Evolutionary conservation across 2,329 filamentous ascomycete genomes (phyloP).

Genomic region (Fonsecaea pedrosoi): DNA sequence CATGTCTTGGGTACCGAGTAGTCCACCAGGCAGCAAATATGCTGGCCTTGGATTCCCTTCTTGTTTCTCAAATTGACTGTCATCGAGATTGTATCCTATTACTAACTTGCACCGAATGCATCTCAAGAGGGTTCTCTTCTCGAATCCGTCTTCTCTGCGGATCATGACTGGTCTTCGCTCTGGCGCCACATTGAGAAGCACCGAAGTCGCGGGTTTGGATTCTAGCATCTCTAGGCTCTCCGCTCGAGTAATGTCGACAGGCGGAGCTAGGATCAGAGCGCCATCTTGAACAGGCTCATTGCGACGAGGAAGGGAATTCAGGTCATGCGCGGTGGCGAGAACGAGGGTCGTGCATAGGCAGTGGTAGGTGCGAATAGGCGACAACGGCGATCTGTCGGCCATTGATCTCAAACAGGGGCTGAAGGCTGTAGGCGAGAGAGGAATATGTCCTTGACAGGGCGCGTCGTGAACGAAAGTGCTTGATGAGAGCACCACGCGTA

Average conservation of each 20-base stretch:
- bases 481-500: background rate
- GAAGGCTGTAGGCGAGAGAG: background rate
- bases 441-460: background rate
- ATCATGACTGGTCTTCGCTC: slow-evolving; percentile 61
- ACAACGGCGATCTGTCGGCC: slow-evolving; percentile 19
- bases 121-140: slow-evolving; percentile 66
- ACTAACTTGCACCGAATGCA: slow-evolving; percentile 68
- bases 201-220: slow-evolving; percentile 38
- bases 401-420: slow-evolving; percentile 1
- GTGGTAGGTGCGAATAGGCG: slow-evolving; percentile 54
- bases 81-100: slow-evolving; percentile 68
- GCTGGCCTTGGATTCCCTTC: slow-evolving; percentile 43
- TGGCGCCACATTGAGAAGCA: slow-evolving; percentile 58
- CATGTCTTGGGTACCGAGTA: slow-evolving; percentile 66
- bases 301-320: slow-evolving; percentile 62
- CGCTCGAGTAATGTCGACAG: slow-evolving; percentile 36
- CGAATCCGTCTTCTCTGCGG: slow-evolving; percentile 67
- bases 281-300: slow-evolving; percentile 57
- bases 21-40: slow-evolving; percentile 66
- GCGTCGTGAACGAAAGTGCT: background rate
- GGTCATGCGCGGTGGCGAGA: slow-evolving; percentile 63
- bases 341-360: slow-evolving; percentile 72
- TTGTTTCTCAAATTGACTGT: slow-evolving; percentile 51
- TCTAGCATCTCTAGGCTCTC: slow-evolving; percentile 37
- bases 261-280: slow-evolving; percentile 65